These are phyloP conservation scores for Rosa multiflora DNA, from an alignment of 306 rosid species.

Conservation along the genomic window DNA sequence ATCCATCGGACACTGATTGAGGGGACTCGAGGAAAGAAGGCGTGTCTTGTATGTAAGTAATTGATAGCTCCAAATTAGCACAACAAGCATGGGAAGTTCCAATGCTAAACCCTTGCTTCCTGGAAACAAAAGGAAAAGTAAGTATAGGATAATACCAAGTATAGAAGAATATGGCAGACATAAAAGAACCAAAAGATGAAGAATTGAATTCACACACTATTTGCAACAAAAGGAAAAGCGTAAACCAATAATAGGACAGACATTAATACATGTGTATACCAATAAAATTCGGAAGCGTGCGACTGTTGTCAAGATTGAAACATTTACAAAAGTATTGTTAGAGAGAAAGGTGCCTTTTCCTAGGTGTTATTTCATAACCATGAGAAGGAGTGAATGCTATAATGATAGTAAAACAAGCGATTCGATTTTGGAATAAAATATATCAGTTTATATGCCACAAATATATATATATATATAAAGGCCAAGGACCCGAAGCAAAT, in stretches of 20 bases:
- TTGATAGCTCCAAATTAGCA: conserved; percentile 39
- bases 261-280: no score
- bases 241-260: no score
- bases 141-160: no score
- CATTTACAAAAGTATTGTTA: neutral
- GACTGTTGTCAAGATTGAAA: neutral
- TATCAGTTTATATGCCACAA: neutral
- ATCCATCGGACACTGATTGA: conserved; percentile 12
- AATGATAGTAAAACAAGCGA: no score
- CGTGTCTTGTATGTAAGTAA: conserved; percentile 29
- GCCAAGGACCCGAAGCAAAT: neutral
- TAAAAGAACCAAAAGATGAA: no score
- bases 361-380: neutral
- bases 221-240: no score
- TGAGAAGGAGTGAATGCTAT: neutral
- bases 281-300: no score
- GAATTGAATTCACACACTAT: no score
- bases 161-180: no score
- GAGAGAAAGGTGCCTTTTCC: neutral
- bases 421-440: neutral
- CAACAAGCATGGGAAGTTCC: conserved; percentile 38
- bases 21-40: conserved; percentile 26
- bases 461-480: no score
- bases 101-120: no score
- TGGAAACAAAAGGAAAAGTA: no score